Conservation (phyloP, 2,329 filamentous ascomycete genomes). For the Trichoderma koningiopsis region DNA sequence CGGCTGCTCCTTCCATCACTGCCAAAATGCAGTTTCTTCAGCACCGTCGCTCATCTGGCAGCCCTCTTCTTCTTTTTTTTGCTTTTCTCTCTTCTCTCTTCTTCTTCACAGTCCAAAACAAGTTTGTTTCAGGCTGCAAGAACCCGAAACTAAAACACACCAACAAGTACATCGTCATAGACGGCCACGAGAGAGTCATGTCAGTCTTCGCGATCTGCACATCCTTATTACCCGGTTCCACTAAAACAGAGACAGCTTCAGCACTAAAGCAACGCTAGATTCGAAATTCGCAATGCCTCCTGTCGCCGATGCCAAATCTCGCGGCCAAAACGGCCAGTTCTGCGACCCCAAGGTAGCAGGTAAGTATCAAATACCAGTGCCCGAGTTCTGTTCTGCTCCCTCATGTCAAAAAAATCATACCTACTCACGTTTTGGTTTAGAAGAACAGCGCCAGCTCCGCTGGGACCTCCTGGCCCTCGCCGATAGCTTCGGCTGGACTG, state of each 20-base stretch:
- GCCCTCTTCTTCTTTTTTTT: not conserved
- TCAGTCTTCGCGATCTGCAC: not conserved
- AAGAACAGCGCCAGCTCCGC: not conserved
- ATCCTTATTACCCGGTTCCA: not conserved
- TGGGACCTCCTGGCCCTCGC: not conserved
- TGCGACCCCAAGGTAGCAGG: not conserved
- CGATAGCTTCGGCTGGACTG: not conserved
- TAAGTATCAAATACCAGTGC: not conserved
- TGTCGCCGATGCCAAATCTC: not conserved
- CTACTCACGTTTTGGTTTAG: not conserved
- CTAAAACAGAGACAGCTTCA: not conserved
- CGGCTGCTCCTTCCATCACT: not conserved
- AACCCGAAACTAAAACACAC: not conserved
- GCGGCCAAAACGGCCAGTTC: not conserved
- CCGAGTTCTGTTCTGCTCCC: not conserved
- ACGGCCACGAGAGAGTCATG: not conserved
- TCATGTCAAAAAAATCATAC: not conserved
- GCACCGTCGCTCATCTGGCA: conserved; percentile 13
- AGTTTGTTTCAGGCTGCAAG: not conserved
- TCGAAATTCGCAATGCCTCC: not conserved
- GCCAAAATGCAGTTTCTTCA: not conserved
- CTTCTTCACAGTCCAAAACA: not conserved
- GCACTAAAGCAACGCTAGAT: not conserved
- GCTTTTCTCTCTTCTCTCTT: not conserved
- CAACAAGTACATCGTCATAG: not conserved